Evolutionary conservation across 192 early-diverging fungal species (phyloP).

Genomic region (Coemansia sp.): DNA sequence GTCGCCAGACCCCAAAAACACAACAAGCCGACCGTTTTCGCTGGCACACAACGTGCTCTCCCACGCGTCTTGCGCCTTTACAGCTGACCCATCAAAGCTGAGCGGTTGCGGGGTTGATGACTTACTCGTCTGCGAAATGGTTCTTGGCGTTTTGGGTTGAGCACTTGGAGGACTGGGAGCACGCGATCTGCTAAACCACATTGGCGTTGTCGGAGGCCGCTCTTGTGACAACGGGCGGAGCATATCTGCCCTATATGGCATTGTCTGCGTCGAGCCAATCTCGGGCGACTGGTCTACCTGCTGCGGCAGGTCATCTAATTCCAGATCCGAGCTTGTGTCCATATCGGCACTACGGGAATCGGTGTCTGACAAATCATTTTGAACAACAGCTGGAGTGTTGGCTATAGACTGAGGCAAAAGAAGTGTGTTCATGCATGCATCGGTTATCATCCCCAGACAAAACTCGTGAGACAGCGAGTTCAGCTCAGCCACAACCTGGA

Average conservation of each 20-base stretch:
- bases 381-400: neutral
- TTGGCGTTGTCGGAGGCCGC: slow-evolving; percentile 5
- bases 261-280: neutral
- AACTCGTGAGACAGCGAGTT: slow-evolving; percentile 40
- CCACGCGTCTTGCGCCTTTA: neutral
- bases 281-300: neutral
- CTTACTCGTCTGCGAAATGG: neutral
- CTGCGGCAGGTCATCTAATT: slow-evolving; percentile 11
- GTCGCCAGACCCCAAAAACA: slow-evolving; percentile 22
- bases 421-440: slow-evolving; percentile 28
- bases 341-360: slow-evolving; percentile 26
- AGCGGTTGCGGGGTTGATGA: neutral
- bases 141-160: slow-evolving; percentile 16
- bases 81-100: neutral
- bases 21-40: slow-evolving; percentile 27
- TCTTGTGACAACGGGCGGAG: slow-evolving; percentile 2
- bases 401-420: slow-evolving; percentile 1
- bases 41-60: slow-evolving; percentile 18
- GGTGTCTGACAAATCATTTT: neutral
- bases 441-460: slow-evolving; percentile 22
- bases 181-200: slow-evolving; percentile 30
- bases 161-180: slow-evolving; percentile 46
- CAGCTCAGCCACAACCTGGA: slow-evolving; percentile 29
- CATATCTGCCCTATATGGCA: neutral
- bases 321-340: slow-evolving; percentile 45